Percentiles rank a stretch among this genome's conserved stretches.
Conservation (phyloP, 768 basidiomycete species). For the Royoungia palumana region DNA sequence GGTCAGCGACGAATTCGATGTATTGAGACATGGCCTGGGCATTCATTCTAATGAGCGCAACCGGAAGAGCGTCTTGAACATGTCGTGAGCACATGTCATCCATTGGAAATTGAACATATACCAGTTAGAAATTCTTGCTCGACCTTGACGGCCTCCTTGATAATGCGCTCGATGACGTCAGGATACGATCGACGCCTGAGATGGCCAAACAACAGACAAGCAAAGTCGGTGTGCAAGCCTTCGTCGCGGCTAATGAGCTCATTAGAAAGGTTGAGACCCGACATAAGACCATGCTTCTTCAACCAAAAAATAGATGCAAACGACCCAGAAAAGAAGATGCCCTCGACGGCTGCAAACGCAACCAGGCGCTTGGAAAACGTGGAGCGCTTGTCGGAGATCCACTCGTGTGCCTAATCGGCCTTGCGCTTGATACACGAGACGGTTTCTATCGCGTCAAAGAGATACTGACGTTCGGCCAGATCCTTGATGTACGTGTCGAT, state of each 20-base stretch:
- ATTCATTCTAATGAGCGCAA: constrained; percentile 89
- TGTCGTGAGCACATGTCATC: background rate
- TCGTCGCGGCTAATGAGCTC: constrained; percentile 94
- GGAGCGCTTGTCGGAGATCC: constrained; percentile 79
- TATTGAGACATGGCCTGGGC: constrained; percentile 79
- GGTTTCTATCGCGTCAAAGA: constrained; percentile 90
- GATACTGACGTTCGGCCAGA: constrained; percentile 60
- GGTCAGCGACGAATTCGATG: constrained; percentile 89
- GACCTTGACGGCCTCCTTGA: constrained; percentile 77
- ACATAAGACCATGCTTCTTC: constrained; percentile 96
- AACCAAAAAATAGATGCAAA: constrained; percentile 98
- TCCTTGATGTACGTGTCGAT: constrained; percentile 94
- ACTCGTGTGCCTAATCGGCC: constrained; percentile 91
- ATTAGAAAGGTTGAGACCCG: constrained; percentile 90
- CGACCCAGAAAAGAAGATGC: too few relatives aligned
- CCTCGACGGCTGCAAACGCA: constrained; percentile 95
- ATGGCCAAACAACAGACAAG: constrained; percentile 82
- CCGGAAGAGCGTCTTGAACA: constrained; percentile 73
- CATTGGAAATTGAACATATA: constrained; percentile 27
- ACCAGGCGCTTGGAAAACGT: constrained; percentile 88
- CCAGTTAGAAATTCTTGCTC: constrained; percentile 84
- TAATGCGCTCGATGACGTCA: constrained; percentile 63
- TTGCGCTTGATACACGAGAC: constrained; percentile 89
- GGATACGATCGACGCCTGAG: constrained; percentile 78
- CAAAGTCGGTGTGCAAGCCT: constrained; percentile 95